Percentiles rank a stretch among this genome's conserved stretches.
Evolutionary conservation across 140 eudicot genomes (phyloP).

Genomic region (Stevia rebaudiana): DNA sequence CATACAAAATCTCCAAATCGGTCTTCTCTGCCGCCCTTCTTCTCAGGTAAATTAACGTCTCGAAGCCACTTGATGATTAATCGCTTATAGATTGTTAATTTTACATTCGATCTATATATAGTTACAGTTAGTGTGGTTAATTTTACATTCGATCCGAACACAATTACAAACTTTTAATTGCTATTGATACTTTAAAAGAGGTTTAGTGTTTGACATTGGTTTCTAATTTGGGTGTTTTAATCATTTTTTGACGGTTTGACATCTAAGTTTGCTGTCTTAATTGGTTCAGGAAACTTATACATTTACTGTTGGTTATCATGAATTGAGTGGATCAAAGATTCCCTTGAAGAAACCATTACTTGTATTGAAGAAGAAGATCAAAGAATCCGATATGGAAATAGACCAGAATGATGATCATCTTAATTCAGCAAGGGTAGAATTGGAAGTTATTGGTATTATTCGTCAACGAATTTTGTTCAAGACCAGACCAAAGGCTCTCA

Average conservation of each 20-base stretch:
- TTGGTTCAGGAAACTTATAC: slow-evolving; percentile 68
- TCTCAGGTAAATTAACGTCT: slow-evolving; percentile 42
- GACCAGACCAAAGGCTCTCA: slow-evolving; percentile 89
- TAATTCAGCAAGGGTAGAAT: slow-evolving; percentile 41
- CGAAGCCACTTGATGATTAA: neutral
- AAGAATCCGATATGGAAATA: slow-evolving; percentile 23
- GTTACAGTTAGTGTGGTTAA: neutral
- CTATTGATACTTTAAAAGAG: neutral
- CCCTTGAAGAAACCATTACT: slow-evolving; percentile 77
- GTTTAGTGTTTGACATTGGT: too few relatives aligned
- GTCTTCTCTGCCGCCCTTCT: slow-evolving; percentile 88
- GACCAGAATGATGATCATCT: slow-evolving; percentile 21
- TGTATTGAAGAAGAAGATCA: slow-evolving; percentile 62
- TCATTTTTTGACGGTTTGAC: neutral
- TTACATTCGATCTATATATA: neutral
- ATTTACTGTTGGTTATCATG: slow-evolving; percentile 84
- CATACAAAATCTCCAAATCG: slow-evolving; percentile 64
- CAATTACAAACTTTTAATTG: neutral
- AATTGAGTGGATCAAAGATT: slow-evolving; percentile 75
- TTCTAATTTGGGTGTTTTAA: neutral
- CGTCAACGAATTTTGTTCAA: slow-evolving; percentile 84
- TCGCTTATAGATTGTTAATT: neutral
- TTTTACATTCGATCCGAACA: too few relatives aligned
- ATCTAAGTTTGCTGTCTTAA: slow-evolving; percentile 6
- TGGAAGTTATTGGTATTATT: slow-evolving; percentile 81